These are phyloP conservation scores for Torulaspora globosa DNA, from an alignment of 1,139 yeast genomes.

Conservation along the genomic window DNA sequence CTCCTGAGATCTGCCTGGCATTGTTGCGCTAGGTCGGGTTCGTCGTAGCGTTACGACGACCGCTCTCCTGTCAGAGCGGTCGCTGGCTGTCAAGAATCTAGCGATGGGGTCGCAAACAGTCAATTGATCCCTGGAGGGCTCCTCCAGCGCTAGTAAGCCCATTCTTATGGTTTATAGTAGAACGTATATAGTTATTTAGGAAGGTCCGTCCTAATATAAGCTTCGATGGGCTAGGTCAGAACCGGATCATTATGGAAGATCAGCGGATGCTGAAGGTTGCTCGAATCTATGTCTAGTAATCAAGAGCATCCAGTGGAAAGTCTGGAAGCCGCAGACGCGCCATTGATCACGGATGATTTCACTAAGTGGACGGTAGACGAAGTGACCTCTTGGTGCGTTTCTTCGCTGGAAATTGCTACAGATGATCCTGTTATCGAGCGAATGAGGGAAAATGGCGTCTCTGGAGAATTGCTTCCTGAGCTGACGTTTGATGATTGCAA, in stretches of 20 bases:
- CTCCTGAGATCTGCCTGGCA: neutral
- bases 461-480: conserved; percentile 58
- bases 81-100: neutral
- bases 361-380: conserved; percentile 25
- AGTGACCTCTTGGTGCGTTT: conserved; percentile 25
- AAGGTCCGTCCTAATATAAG: neutral
- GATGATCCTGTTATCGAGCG: conserved; percentile 16
- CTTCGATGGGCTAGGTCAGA: neutral
- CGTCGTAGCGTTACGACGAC: no score
- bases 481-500: conserved; percentile 56
- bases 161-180: neutral
- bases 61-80: neutral
- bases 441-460: conserved; percentile 55
- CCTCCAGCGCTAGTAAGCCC: neutral
- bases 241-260: neutral
- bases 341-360: conserved; percentile 12
- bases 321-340: conserved; percentile 4
- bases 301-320: conserved; percentile 4
- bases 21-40: neutral
- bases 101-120: neutral
- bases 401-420: conserved; percentile 16
- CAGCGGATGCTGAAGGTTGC: neutral
- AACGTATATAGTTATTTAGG: conserved; percentile 1
- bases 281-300: conserved; percentile 9
- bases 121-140: neutral